phyloP scores from a whole-genome alignment of 176 grass and related monocot species.

The Avena eriantha region DNA sequence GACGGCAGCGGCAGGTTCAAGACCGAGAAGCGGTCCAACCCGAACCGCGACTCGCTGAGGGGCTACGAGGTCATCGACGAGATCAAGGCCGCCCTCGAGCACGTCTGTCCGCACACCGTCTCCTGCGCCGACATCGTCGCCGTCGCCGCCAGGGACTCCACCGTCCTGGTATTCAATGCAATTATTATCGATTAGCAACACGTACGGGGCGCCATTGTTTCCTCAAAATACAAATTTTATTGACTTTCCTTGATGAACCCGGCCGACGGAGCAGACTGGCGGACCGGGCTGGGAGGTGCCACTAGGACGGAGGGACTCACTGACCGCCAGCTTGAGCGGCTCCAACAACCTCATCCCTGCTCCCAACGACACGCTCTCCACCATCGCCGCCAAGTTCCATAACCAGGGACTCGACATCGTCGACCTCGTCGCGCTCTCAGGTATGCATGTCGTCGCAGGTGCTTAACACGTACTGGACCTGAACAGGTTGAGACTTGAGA shows the following conservation, averaged over 20 bases:
- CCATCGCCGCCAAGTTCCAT: slow-evolving; percentile 75
- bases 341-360: slow-evolving; percentile 86
- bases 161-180: slow-evolving; percentile 53
- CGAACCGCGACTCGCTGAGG: slow-evolving; percentile 74
- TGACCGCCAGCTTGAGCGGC: slow-evolving; percentile 67
- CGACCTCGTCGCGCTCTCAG: slow-evolving; percentile 75
- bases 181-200: not conserved
- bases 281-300: slow-evolving; percentile 72
- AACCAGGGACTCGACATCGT: slow-evolving; percentile 70
- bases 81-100: slow-evolving; percentile 81
- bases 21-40: slow-evolving; percentile 85
- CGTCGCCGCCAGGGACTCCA: slow-evolving; percentile 72
- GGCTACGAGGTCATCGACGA: slow-evolving; percentile 91
- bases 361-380: slow-evolving; percentile 67
- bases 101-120: slow-evolving; percentile 66
- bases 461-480: not conserved
- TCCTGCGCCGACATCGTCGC: slow-evolving; percentile 88
- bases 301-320: slow-evolving; percentile 64
- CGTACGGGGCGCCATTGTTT: not conserved
- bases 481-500: not conserved
- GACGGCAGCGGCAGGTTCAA: slow-evolving; percentile 64
- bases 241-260: not conserved
- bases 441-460: slow-evolving; percentile 2
- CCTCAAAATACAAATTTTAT: not conserved
- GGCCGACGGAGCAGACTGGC: slow-evolving; percentile 40